Conservation (phyloP, 2,329 filamentous ascomycete genomes). For the Fusarium buxicola region DNA sequence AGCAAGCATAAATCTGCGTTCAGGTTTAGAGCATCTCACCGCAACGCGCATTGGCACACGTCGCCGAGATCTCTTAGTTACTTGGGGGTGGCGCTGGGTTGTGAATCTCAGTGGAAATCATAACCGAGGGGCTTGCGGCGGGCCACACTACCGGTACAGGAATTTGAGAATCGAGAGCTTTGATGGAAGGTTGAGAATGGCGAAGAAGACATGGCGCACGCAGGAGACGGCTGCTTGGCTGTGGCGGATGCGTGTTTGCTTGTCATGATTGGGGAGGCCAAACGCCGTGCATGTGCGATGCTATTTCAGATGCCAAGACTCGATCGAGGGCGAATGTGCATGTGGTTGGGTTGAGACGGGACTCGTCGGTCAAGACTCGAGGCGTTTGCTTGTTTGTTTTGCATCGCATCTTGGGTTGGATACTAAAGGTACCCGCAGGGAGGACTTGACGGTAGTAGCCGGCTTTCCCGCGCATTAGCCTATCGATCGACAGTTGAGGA, state of each 20-base stretch:
- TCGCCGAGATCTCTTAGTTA: too few species aligned
- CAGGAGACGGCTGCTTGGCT: neutral
- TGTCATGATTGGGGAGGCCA: neutral
- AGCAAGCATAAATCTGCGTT: constrained; percentile 30
- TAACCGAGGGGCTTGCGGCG: neutral
- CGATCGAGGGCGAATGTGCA: constrained; percentile 3
- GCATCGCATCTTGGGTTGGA: neutral
- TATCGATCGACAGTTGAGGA: neutral
- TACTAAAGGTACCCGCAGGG: too few species aligned
- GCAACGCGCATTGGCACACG: neutral
- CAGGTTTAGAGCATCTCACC: constrained; percentile 10
- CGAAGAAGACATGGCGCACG: too few species aligned
- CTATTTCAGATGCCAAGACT: neutral
- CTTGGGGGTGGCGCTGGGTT: too few species aligned
- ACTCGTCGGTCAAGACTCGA: constrained; percentile 1
- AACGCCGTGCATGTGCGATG: neutral
- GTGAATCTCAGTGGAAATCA: too few species aligned
- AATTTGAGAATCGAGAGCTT: neutral
- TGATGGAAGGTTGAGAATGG: too few species aligned
- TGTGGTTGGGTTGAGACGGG: constrained; percentile 5
- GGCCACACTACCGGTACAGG: neutral
- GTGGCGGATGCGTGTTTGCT: constrained; percentile 7
- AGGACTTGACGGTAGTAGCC: neutral
- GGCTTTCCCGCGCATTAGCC: constrained; percentile 1
- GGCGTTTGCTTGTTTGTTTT: constrained; percentile 5